Evolutionary conservation across 306 rosid genomes (phyloP).

Genomic region (Carpinus fangiana): DNA sequence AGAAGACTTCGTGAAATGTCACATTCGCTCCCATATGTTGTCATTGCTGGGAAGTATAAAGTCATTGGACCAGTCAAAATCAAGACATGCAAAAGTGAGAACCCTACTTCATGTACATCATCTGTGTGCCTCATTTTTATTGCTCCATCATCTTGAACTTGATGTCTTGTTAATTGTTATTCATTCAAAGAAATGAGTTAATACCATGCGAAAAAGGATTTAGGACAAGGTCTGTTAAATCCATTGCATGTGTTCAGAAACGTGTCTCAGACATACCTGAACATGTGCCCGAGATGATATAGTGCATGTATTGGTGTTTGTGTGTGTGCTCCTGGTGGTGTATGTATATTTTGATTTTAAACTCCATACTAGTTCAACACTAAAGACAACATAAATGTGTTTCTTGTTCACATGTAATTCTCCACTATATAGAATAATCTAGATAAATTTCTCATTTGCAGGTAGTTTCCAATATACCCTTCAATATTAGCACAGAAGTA

Average conservation of each 20-base stretch:
- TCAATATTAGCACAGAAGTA: slow-evolving; percentile 78
- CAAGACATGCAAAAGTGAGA: slow-evolving; percentile 73
- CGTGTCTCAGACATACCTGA: background rate
- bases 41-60: slow-evolving; percentile 44
- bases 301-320: background rate
- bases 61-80: slow-evolving; percentile 29
- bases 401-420: background rate
- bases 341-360: background rate
- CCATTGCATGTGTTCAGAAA: background rate
- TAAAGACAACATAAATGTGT: background rate
- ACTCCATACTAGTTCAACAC: background rate
- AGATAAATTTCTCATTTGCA: slow-evolving; percentile 32
- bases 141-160: background rate
- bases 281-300: background rate
- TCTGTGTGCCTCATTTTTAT: background rate
- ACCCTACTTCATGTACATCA: slow-evolving; percentile 17
- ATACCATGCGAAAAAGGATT: background rate
- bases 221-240: background rate
- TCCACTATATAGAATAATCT: background rate
- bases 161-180: background rate
- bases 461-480: slow-evolving; percentile 91
- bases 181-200: background rate
- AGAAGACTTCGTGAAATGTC: slow-evolving; percentile 80
- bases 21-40: slow-evolving; percentile 60
- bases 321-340: background rate